Percentiles rank a stretch among this genome's conserved stretches.
phyloP scores from a whole-genome alignment of 2,329 filamentous ascomycete genomes.

The Alternaria atra region DNA sequence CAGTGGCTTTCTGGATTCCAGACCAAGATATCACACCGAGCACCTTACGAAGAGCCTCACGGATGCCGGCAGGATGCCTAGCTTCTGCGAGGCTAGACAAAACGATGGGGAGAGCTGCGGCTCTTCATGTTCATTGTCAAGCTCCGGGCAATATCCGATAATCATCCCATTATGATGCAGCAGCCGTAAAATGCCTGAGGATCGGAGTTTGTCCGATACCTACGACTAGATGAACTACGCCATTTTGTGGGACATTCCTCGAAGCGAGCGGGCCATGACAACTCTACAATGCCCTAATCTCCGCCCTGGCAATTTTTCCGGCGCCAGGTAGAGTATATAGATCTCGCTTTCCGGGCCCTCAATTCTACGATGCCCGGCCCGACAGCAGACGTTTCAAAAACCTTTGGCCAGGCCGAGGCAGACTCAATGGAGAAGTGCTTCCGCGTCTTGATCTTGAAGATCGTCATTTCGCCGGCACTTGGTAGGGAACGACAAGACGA shows the following conservation, averaged over 20 bases:
- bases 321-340: slow-evolving; percentile 14
- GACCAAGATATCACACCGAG: slow-evolving; percentile 4
- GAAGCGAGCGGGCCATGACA: slow-evolving; percentile 21
- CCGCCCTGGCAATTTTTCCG: slow-evolving; percentile 31
- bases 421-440: slow-evolving; percentile 19
- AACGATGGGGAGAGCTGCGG: slow-evolving; percentile 20
- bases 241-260: slow-evolving; percentile 9
- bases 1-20: slow-evolving; percentile 4
- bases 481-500: slow-evolving; percentile 1
- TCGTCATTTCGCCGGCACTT: slow-evolving; percentile 2
- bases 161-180: not conserved
- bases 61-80: slow-evolving; percentile 26
- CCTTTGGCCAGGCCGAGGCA: slow-evolving; percentile 21
- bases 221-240: slow-evolving; percentile 7
- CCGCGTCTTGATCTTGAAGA: slow-evolving; percentile 13
- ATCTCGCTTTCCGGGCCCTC: slow-evolving; percentile 22
- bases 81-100: slow-evolving; percentile 7
- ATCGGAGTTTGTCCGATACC: slow-evolving; percentile 7
- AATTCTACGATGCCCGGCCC: slow-evolving; percentile 13
- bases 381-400: slow-evolving; percentile 17
- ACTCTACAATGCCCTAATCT: slow-evolving; percentile 21
- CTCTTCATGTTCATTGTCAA: not conserved
- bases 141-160: slow-evolving; percentile 2
- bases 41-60: slow-evolving; percentile 28
- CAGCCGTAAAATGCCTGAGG: slow-evolving; percentile 12